Conservation (phyloP, 345 rosid species). For the Eucalyptus sp. region DNA sequence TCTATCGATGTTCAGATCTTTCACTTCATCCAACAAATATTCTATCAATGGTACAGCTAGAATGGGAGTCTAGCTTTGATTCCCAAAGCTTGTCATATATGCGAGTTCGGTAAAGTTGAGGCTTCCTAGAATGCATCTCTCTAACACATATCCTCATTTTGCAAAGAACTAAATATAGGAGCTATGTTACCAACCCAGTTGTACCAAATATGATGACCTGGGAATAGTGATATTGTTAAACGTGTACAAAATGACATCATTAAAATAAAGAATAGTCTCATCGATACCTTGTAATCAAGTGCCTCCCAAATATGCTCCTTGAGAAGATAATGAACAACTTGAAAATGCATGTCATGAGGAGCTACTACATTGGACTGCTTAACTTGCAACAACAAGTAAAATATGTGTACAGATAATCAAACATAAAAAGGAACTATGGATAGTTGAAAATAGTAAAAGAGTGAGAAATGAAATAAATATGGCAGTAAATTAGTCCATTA, state of each 20-base stretch:
- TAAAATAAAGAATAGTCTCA: neutral
- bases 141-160: constrained; percentile 33
- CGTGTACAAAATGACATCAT: neutral
- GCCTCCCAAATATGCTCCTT: constrained; percentile 45
- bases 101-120: constrained; percentile 64
- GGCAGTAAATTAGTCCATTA: neutral
- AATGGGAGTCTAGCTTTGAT: constrained; percentile 12
- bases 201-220: constrained; percentile 18
- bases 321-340: constrained; percentile 50
- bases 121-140: constrained; percentile 87
- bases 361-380: constrained; percentile 59
- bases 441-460: neutral
- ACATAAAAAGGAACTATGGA: neutral
- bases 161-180: too few relatives aligned
- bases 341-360: constrained; percentile 72
- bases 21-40: constrained; percentile 69
- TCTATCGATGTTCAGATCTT: constrained; percentile 71
- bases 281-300: constrained; percentile 64
- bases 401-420: neutral
- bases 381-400: constrained; percentile 26
- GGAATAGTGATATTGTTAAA: neutral
- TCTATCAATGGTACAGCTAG: constrained; percentile 15
- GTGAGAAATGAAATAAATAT: neutral
- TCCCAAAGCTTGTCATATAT: constrained; percentile 75
- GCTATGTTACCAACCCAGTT: too few relatives aligned